Percentiles rank a stretch among this genome's conserved stretches.
Evolutionary conservation across 768 basidiomycete genomes (phyloP).

Genomic region (Suillus plorans): DNA sequence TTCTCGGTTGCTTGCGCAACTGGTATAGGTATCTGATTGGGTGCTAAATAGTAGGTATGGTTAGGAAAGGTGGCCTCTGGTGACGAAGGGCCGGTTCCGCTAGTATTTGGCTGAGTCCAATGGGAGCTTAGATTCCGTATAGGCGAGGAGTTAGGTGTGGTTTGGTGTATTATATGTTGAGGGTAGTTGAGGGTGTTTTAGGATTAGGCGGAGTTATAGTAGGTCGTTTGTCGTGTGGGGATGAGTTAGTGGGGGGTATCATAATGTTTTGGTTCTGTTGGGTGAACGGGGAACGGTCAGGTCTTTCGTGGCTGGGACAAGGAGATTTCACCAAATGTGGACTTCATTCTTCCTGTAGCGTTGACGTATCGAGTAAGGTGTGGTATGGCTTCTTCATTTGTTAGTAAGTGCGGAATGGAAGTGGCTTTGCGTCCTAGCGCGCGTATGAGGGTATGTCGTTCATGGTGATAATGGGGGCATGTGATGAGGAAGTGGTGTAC

Average conservation of each 20-base stretch:
- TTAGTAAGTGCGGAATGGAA: neutral
- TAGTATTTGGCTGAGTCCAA: neutral
- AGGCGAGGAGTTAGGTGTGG: neutral
- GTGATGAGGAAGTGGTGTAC: conserved; percentile 25
- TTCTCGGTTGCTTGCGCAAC: neutral
- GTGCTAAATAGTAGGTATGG: neutral
- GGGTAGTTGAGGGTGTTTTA: no score
- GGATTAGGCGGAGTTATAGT: no score
- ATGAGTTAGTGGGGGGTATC: no score
- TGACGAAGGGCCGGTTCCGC: neutral
- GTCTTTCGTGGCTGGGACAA: neutral
- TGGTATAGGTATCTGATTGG: neutral
- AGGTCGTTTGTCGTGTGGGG: no score
- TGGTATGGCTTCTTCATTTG: neutral
- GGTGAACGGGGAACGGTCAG: no score
- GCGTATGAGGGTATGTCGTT: neutral
- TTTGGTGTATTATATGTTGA: neutral
- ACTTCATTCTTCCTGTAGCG: neutral
- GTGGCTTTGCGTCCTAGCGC: neutral
- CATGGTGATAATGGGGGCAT: conserved; percentile 22
- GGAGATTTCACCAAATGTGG: neutral
- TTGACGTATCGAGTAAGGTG: neutral
- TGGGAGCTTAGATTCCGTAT: neutral
- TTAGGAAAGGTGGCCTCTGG: neutral
- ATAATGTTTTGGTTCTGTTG: no score